These are phyloP conservation scores for Rhodamnia rubescens DNA, from an alignment of 345 rosid species.

Conservation along the genomic window DNA sequence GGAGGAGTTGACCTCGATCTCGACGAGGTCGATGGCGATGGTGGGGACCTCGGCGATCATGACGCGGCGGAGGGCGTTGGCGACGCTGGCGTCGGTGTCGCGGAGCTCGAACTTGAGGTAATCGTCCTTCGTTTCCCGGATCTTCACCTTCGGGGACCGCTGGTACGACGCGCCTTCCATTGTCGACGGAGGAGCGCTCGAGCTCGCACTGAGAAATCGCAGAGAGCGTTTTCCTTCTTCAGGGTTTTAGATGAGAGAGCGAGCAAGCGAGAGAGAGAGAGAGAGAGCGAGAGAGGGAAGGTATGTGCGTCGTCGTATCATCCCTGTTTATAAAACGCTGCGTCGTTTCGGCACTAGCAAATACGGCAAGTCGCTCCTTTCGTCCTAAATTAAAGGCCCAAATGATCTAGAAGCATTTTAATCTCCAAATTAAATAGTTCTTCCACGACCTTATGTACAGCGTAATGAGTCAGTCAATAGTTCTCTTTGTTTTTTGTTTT, in stretches of 20 bases:
- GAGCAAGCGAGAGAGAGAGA: too few relatives aligned
- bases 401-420: too few relatives aligned
- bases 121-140: conserved; percentile 77
- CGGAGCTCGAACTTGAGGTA: conserved; percentile 86
- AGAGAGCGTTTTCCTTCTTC: background rate
- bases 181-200: background rate
- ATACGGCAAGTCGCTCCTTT: background rate
- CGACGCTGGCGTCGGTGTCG: conserved; percentile 78
- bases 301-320: too few relatives aligned
- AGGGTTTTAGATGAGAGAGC: too few relatives aligned
- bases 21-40: conserved; percentile 89
- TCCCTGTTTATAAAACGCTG: background rate
- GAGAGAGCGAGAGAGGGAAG: too few relatives aligned
- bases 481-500: too few relatives aligned
- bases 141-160: conserved; percentile 72
- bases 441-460: too few relatives aligned
- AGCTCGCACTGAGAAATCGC: background rate
- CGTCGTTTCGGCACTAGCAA: fast-evolving
- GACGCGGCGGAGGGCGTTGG: conserved; percentile 94
- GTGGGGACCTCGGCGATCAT: conserved; percentile 98
- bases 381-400: too few relatives aligned
- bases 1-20: conserved; percentile 81
- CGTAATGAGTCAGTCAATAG: too few relatives aligned
- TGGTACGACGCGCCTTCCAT: conserved; percentile 82
- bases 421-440: too few relatives aligned